These are phyloP conservation scores for Silybum marianum DNA, from an alignment of 129 eudicot genomes.

Conservation along the genomic window DNA sequence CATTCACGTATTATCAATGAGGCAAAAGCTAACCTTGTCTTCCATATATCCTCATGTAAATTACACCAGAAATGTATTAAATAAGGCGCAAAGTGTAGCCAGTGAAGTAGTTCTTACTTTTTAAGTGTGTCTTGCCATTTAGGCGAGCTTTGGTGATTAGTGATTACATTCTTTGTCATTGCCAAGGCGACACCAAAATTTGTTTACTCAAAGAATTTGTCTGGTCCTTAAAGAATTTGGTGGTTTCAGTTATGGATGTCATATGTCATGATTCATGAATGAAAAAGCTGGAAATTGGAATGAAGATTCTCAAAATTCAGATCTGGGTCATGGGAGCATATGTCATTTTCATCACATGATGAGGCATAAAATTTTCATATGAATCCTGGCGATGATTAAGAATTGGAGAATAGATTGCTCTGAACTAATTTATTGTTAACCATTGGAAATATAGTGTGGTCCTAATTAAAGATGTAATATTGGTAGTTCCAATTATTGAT, in stretches of 20 bases:
- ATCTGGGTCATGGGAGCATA: constrained; percentile 1
- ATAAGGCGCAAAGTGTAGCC: background rate
- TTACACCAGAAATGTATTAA: background rate
- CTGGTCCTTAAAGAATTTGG: background rate
- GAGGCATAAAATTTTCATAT: background rate
- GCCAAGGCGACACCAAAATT: background rate
- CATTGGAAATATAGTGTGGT: background rate
- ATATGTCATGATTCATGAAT: background rate
- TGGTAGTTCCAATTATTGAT: background rate
- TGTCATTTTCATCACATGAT: constrained; percentile 12
- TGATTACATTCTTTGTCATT: background rate
- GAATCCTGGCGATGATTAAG: background rate
- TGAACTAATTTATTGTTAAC: background rate
- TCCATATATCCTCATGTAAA: background rate
- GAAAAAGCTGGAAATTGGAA: background rate
- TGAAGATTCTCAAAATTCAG: constrained; percentile 5
- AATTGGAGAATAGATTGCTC: background rate
- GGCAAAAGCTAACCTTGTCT: background rate
- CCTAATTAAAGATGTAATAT: background rate
- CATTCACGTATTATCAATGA: background rate
- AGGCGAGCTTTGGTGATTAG: background rate
- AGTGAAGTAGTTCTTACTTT: background rate
- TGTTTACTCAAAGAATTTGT: background rate
- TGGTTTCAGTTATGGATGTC: no score
- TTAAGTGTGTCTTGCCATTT: background rate